Evolutionary conservation across 345 rosid genomes (phyloP), one percentile per base, ranked within the genome.

Genomic region (Tarenaya hassleriana): DNA sequence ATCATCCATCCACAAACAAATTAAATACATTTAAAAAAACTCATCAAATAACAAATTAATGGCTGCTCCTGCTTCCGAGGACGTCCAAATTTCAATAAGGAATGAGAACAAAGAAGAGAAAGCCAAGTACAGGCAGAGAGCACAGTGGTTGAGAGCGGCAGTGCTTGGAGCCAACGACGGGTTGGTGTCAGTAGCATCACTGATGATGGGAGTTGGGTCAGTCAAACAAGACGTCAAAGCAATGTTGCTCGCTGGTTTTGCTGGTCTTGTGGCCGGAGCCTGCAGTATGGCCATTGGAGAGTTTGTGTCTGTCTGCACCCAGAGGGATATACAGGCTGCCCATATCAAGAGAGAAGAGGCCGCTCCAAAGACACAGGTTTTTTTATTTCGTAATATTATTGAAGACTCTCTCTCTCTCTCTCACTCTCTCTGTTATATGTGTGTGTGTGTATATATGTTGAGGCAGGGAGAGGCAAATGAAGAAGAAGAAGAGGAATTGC

Each of bases 271-370:
- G 0, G 94, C 83, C 0, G 94, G 90, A 7, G 94, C 94, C 4
- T 77, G 84, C 21, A 79, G 94, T 67, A 87, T 87, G 96, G 96
- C 87, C 11, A 81, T 79, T 1, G 96, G 96, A 41, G 94, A 87
- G 73, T 77, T 79, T 18, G 94, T 87, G 15, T 87, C 96, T 2
- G 96, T 83, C 14, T 81, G 75, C 65, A 69, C 94, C 2, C 94
- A 87, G 32, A 70, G 69, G 8, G 94, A 87, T 63, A 71, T 75
- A 12, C 85, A 83, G 60, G 7, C 67, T 24, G 75, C 94, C 7
- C 89, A 84, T 47, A 67, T 68, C 34, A 64, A 78, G 43, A 75
- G 92, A 60, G 73, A 67, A 33, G 50, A 7, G n/a, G n/a, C n/a
- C 29, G 29, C 29, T 5, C 5, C 29, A 5, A 24, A 24, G 3